A percentile compares a stretch with the other conserved stretches of the same genome.
Conservation (phyloP, 768 basidiomycete genomes). For the Russula sp. region DNA sequence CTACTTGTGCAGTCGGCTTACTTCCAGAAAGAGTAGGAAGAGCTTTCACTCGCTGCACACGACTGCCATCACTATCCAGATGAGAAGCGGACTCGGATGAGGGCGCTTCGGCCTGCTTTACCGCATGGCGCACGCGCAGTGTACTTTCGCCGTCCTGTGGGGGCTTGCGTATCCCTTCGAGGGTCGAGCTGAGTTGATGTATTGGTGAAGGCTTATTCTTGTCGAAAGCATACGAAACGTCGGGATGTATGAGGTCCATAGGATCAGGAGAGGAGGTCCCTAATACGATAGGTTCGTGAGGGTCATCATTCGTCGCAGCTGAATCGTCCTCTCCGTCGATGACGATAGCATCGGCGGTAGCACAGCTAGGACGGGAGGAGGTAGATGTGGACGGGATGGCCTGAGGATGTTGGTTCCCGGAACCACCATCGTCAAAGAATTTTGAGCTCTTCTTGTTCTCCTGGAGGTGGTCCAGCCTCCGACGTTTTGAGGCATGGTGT, state of each 20-base stretch:
- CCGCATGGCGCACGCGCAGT: conserved; percentile 1
- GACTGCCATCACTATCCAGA: not conserved
- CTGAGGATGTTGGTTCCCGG: not conserved
- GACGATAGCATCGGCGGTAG: not conserved
- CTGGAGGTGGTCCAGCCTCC: not conserved
- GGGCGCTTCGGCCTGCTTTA: not conserved
- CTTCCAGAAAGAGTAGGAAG: not conserved
- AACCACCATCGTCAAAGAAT: not conserved
- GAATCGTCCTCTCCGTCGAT: conserved; percentile 8
- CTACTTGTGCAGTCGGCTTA: not conserved
- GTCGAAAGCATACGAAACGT: conserved; percentile 3
- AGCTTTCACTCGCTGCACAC: not conserved
- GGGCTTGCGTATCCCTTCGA: not conserved
- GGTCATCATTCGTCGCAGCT: not conserved
- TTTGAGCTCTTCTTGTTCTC: not conserved
- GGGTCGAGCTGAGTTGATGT: not conserved
- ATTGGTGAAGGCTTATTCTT: conserved; percentile 6
- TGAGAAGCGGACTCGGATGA: not conserved
- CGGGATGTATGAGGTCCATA: not conserved
- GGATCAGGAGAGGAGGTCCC: conserved; percentile 10
- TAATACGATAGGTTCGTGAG: not conserved
- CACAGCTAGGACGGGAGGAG: not conserved
- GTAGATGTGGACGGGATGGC: not conserved
- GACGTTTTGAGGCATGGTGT: not conserved
- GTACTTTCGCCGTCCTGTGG: conserved; percentile 11